A percentile compares a stretch with the other conserved stretches of the same genome.
Evolutionary conservation across 2,329 filamentous ascomycete species (phyloP).

Genomic region (Metarhizium brunneum): DNA sequence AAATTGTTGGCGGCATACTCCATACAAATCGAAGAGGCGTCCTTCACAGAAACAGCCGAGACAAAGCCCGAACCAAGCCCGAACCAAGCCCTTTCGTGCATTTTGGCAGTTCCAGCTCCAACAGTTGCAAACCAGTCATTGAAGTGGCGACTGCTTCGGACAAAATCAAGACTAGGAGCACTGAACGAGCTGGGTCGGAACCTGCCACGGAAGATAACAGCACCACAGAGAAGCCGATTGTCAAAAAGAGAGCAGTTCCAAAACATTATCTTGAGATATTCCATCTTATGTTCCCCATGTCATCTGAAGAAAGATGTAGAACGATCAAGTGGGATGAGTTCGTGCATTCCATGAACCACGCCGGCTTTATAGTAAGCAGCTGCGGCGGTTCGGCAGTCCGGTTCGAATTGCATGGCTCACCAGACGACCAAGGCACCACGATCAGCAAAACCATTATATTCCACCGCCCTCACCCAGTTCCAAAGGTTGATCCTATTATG

Average conservation of each 20-base stretch:
- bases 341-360: constrained; percentile 6
- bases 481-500: constrained; percentile 5
- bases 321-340: constrained; percentile 4
- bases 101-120: not conserved
- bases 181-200: too few species aligned
- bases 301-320: not conserved
- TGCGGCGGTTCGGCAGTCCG: constrained; percentile 1
- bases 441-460: constrained; percentile 4
- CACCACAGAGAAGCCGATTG: too few species aligned
- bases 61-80: not conserved
- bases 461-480: constrained; percentile 4
- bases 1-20: not conserved
- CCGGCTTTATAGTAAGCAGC: constrained; percentile 3
- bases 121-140: not conserved
- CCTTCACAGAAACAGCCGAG: not conserved
- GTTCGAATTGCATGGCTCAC: not conserved
- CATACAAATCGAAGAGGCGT: too few species aligned
- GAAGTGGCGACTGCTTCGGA: not conserved
- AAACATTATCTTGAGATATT: not conserved
- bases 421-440: not conserved
- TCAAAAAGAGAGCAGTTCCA: not conserved
- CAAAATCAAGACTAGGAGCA: not conserved
- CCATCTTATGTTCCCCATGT: constrained; percentile 4
- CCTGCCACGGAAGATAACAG: too few species aligned
- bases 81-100: not conserved